phyloP scores from a whole-genome alignment of 2,329 filamentous ascomycete species.

The Arthrinium puccinioides region DNA sequence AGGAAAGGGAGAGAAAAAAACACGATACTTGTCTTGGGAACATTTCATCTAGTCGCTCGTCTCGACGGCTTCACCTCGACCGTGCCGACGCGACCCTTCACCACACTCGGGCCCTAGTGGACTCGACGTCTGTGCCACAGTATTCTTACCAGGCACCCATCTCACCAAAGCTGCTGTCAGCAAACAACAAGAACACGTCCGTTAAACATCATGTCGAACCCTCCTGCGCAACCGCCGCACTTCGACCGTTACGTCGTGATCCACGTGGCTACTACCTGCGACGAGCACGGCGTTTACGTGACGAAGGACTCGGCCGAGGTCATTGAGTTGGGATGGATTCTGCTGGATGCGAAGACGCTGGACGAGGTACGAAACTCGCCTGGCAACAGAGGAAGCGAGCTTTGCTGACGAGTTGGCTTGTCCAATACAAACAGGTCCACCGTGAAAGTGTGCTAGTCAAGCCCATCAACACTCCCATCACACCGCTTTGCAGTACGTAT shows the following conservation, averaged over 20 bases:
- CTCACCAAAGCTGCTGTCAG: conserved; percentile 6
- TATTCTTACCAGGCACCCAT: conserved; percentile 7
- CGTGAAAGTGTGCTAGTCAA: conserved; percentile 96
- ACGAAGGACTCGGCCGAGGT: conserved; percentile 99
- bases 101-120: too few relatives aligned
- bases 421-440: conserved; percentile 59
- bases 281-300: conserved; percentile 98
- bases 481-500: conserved; percentile 97
- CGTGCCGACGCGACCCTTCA: too few relatives aligned
- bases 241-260: conserved; percentile 97
- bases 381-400: too few relatives aligned
- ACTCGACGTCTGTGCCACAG: conserved; percentile 11
- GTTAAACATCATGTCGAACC: conserved; percentile 39
- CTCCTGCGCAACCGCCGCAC: conserved; percentile 53
- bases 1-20: neutral
- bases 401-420: conserved; percentile 9
- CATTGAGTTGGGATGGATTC: conserved; percentile 97
- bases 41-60: neutral
- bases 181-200: too few relatives aligned
- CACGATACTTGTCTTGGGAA: neutral
- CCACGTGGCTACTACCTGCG: conserved; percentile 96
- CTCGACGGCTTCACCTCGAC: conserved; percentile 1
- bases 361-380: conserved; percentile 66
- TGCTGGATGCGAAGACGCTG: conserved; percentile 83
- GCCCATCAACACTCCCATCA: conserved; percentile 97